Conservation (phyloP, 2,329 filamentous ascomycete genomes). For the Ceratocystis ficicola region DNA sequence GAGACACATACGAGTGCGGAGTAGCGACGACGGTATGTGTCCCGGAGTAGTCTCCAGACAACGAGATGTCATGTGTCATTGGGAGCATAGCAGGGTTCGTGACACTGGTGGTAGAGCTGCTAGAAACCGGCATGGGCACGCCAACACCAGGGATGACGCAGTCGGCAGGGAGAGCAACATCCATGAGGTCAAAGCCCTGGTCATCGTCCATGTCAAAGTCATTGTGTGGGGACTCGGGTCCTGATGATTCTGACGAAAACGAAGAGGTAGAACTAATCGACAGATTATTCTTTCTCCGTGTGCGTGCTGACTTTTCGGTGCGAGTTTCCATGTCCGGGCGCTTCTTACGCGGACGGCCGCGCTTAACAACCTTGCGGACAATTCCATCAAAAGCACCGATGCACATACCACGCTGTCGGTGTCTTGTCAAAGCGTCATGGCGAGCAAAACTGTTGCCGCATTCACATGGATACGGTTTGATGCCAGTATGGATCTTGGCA, state of each 20-base stretch:
- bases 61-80: conserved; percentile 24
- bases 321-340: conserved; percentile 46
- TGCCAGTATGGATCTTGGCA: conserved; percentile 90
- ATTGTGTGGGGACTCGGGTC: conserved; percentile 40
- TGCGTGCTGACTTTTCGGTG: conserved; percentile 41
- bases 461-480: conserved; percentile 88
- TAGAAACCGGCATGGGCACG: conserved; percentile 13
- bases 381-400: conserved; percentile 82
- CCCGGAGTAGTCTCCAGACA: conserved; percentile 9
- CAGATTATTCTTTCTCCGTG: conserved; percentile 42
- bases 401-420: conserved; percentile 93
- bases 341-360: conserved; percentile 52
- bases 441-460: conserved; percentile 92
- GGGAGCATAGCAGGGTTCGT: conserved; percentile 26
- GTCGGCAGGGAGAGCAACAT: conserved; percentile 28
- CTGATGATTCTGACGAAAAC: conserved; percentile 42
- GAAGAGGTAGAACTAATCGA: conserved; percentile 37
- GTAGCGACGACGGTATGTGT: conserved; percentile 26
- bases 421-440: conserved; percentile 86
- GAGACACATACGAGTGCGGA: conserved; percentile 37
- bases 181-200: conserved; percentile 37
- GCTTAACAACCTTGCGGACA: conserved; percentile 47
- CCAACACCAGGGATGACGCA: conserved; percentile 21
- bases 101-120: background rate
- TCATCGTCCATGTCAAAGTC: conserved; percentile 37